Evolutionary conservation across 140 eudicot genomes (phyloP).

Genomic region (Anethum foeniculum): DNA sequence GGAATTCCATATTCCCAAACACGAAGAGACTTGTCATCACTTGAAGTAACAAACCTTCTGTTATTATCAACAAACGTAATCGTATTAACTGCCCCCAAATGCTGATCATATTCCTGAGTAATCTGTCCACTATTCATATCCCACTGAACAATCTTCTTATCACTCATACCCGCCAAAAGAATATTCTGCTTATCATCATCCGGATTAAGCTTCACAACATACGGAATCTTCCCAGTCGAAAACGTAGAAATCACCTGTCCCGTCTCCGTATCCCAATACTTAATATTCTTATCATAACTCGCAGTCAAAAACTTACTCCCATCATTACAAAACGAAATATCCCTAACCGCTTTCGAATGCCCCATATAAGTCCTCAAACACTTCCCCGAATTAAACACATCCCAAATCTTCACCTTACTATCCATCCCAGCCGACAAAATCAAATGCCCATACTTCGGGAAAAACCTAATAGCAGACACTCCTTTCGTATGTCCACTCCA

Average conservation of each 20-base stretch:
- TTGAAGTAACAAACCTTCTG: constrained; percentile 88
- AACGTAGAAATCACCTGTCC: constrained; percentile 92
- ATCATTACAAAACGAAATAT: constrained; percentile 82
- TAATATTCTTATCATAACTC: constrained; percentile 87
- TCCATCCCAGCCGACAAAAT: constrained; percentile 96
- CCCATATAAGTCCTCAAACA: constrained; percentile 99
- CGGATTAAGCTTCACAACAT: constrained; percentile 88
- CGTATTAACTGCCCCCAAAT: constrained; percentile 92
- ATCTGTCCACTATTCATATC: constrained; percentile 78
- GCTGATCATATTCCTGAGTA: constrained; percentile 98
- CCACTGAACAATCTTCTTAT: constrained; percentile 99
- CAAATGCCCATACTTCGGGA: constrained; percentile 86
- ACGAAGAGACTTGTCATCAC: constrained; percentile 92
- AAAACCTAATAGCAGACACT: constrained; percentile 86
- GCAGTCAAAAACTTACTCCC: constrained; percentile 87
- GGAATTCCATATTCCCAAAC: constrained; percentile 98
- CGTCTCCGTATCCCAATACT: constrained; percentile 98
- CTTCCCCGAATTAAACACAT: constrained; percentile 81
- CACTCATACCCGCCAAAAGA: constrained; percentile 94
- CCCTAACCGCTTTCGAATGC: constrained; percentile 82
- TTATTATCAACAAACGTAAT: constrained; percentile 92
- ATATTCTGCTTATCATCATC: constrained; percentile 97
- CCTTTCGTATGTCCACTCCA: constrained; percentile 99
- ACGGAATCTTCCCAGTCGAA: constrained; percentile 89
- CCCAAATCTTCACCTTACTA: constrained; percentile 91